These are phyloP conservation scores for Globisporangium spinosum DNA, from an alignment of 352 stramenopile species.

Conservation along the genomic window DNA sequence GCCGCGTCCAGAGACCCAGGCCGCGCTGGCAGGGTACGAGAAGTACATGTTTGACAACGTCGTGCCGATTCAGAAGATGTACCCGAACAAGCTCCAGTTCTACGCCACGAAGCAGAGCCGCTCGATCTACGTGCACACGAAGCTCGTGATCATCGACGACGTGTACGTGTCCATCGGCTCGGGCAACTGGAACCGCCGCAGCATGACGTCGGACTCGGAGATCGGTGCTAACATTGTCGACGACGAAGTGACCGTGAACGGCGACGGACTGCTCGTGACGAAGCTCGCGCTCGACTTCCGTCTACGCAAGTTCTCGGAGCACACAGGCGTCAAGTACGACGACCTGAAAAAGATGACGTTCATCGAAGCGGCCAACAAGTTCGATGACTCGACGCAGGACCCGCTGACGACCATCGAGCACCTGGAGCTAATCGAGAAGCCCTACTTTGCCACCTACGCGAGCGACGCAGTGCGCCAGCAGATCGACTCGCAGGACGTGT, in stretches of 20 bases:
- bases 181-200: slow-evolving; percentile 90
- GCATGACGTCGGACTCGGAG: slow-evolving; percentile 64
- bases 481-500: slow-evolving; percentile 21
- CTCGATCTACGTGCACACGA: slow-evolving; percentile 76
- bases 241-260: slow-evolving; percentile 21
- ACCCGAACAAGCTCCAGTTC: slow-evolving; percentile 46
- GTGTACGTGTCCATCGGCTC: slow-evolving; percentile 76
- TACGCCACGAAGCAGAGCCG: slow-evolving; percentile 46
- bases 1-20: slow-evolving; percentile 26
- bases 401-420: slow-evolving; percentile 27
- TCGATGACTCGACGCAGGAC: slow-evolving; percentile 28
- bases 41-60: slow-evolving; percentile 60
- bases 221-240: slow-evolving; percentile 55
- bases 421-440: slow-evolving; percentile 22
- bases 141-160: slow-evolving; percentile 71
- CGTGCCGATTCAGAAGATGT: slow-evolving; percentile 37
- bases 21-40: slow-evolving; percentile 33
- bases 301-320: slow-evolving; percentile 59
- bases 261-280: slow-evolving; percentile 31
- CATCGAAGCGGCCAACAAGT: slow-evolving; percentile 32
- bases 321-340: slow-evolving; percentile 33
- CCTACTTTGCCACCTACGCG: slow-evolving; percentile 23
- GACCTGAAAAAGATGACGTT: slow-evolving; percentile 41
- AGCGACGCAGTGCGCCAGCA: slow-evolving; percentile 20
- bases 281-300: slow-evolving; percentile 45